These are phyloP conservation scores for Angomonas ambiguus DNA, from an alignment of 208 protist species.

Conservation along the genomic window DNA sequence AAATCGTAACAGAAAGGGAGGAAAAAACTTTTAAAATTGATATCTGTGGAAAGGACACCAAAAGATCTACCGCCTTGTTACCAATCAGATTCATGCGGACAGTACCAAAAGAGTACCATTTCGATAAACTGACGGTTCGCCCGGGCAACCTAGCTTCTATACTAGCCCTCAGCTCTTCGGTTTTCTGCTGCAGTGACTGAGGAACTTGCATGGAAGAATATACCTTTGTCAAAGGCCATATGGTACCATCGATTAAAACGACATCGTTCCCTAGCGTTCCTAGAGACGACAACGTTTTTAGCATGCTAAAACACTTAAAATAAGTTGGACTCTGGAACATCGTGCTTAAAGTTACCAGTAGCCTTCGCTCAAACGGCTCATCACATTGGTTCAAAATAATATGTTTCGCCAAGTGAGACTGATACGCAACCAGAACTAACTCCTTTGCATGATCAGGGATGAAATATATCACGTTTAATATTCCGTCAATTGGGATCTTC, in stretches of 20 bases:
- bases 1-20: background rate
- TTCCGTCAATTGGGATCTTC: conserved; percentile 34
- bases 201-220: conserved; percentile 1
- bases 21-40: conserved; percentile 40
- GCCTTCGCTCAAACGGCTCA: conserved; percentile 18
- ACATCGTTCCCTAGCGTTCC: conserved; percentile 17
- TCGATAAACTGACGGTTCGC: conserved; percentile 24
- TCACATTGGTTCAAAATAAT: conserved; percentile 29
- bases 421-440: conserved; percentile 28
- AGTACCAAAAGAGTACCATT: conserved; percentile 22
- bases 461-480: conserved; percentile 45
- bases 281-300: conserved; percentile 17
- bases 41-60: conserved; percentile 35
- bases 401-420: conserved; percentile 27
- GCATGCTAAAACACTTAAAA: conserved; percentile 45
- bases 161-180: conserved; percentile 9
- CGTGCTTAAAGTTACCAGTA: conserved; percentile 28
- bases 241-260: conserved; percentile 15
- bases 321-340: conserved; percentile 41
- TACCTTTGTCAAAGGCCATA: conserved; percentile 21
- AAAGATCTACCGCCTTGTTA: conserved; percentile 7
- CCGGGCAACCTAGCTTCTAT: conserved; percentile 18
- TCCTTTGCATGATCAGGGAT: conserved; percentile 43
- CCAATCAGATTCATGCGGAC: conserved; percentile 14
- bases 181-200: background rate